phyloP scores from a whole-genome alignment of 805 yeast species.

The Tetrapisispora namnaoensis region DNA sequence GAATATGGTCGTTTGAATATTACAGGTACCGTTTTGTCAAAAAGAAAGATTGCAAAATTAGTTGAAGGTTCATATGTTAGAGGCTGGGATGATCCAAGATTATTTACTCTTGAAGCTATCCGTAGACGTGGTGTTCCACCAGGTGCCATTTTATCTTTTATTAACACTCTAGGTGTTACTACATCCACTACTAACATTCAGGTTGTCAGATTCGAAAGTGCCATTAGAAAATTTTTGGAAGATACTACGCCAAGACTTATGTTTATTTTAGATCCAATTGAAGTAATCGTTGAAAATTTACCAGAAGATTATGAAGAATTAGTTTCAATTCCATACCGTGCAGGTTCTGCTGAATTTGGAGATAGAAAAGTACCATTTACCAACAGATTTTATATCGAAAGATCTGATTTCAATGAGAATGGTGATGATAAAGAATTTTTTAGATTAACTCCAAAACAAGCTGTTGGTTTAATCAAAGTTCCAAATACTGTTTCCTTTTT shows the following conservation, averaged over 20 bases:
- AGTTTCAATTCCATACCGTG: constrained; percentile 79
- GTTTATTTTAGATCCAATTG: constrained; percentile 84
- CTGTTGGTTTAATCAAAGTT: constrained; percentile 89
- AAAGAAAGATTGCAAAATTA: constrained; percentile 89
- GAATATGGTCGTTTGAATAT: constrained; percentile 95
- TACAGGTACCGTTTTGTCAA: constrained; percentile 88
- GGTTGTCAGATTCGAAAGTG: constrained; percentile 76
- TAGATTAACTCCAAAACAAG: constrained; percentile 87
- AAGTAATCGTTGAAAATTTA: constrained; percentile 72
- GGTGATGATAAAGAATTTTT: constrained; percentile 59
- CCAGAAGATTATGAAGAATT: constrained; percentile 62
- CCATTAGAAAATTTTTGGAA: constrained; percentile 82
- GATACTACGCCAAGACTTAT: constrained; percentile 87
- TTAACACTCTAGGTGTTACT: constrained; percentile 93
- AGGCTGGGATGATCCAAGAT: constrained; percentile 95
- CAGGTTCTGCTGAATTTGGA: constrained; percentile 72
- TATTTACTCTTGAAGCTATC: constrained; percentile 88
- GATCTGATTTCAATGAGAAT: constrained; percentile 73
- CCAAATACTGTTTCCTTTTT: constrained; percentile 73
- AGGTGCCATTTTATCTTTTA: constrained; percentile 87
- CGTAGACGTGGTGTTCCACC: constrained; percentile 98
- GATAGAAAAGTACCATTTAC: constrained; percentile 68
- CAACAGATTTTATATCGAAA: constrained; percentile 72
- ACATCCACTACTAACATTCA: constrained; percentile 90
- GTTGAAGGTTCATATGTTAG: constrained; percentile 75